A percentile compares a stretch with the other conserved stretches of the same genome.
These are phyloP conservation scores for Penicillium salamii DNA, from an alignment of 495 filamentous ascomycete species.

Conservation along the genomic window DNA sequence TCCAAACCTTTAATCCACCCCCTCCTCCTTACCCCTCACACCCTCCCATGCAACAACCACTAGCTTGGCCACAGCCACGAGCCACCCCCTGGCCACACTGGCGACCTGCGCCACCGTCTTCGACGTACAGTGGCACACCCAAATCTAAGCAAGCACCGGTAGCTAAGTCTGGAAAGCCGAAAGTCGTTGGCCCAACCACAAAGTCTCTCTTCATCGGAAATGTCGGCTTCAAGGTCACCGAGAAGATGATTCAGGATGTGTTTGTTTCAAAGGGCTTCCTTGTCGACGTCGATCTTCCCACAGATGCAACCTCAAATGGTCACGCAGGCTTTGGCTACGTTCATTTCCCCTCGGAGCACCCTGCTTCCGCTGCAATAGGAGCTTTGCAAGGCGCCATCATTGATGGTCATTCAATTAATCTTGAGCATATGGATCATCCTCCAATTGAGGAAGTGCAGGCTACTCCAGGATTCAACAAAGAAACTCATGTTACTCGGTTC, in stretches of 20 bases:
- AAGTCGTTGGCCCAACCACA: constrained; percentile 41
- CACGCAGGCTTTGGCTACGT: constrained; percentile 95
- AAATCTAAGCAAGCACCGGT: not conserved
- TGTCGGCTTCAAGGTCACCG: constrained; percentile 75
- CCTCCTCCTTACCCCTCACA: not conserved
- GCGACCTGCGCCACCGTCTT: not conserved
- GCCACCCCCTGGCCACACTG: not conserved
- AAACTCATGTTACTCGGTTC: not conserved
- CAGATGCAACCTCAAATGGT: constrained; percentile 71
- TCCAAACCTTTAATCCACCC: constrained; percentile 1
- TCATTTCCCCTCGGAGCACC: constrained; percentile 69
- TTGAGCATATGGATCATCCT: constrained; percentile 68
- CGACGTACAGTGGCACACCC: constrained; percentile 5
- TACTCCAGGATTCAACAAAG: too few relatives aligned
- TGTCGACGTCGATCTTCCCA: constrained; percentile 77
- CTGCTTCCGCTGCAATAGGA: constrained; percentile 74
- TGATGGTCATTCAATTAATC: constrained; percentile 77
- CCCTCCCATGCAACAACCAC: not conserved
- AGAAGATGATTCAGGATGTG: constrained; percentile 67
- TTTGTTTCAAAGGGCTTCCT: constrained; percentile 73
- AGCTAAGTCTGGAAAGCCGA: not conserved
- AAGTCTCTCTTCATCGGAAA: constrained; percentile 92
- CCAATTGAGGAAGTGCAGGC: constrained; percentile 21
- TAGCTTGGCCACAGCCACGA: not conserved
- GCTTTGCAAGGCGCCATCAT: constrained; percentile 71